These are phyloP conservation scores for Mycena leptocephala DNA, from an alignment of 768 basidiomycete species.

Conservation along the genomic window DNA sequence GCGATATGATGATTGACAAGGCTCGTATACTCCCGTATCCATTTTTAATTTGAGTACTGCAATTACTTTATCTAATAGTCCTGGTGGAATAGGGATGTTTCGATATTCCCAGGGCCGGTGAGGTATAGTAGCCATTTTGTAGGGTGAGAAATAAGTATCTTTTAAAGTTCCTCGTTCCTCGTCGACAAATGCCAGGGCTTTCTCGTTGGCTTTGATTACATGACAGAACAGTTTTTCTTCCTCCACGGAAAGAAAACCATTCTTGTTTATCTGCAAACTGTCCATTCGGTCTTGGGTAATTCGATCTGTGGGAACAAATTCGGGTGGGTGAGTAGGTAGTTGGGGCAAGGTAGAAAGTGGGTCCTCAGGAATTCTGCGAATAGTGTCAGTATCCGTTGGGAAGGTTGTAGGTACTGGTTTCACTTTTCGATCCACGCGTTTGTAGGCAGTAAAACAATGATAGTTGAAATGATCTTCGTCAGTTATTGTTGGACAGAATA, in stretches of 20 bases:
- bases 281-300: not conserved
- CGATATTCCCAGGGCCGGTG: constrained; percentile 13
- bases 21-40: not conserved
- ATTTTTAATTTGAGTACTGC: constrained; percentile 27
- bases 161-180: constrained; percentile 9
- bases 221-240: not conserved
- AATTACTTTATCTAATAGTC: constrained; percentile 19
- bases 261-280: not conserved
- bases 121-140: constrained; percentile 4
- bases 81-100: not conserved
- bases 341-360: not conserved
- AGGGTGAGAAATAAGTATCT: not conserved
- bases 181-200: constrained; percentile 3
- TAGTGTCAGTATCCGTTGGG: not conserved
- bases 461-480: not conserved
- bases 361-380: not conserved
- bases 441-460: not conserved
- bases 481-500: not conserved
- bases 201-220: not conserved
- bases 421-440: not conserved
- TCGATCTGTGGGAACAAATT: not conserved
- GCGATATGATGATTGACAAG: not conserved
- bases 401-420: not conserved
- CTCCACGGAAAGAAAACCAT: not conserved
- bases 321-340: not conserved